These are phyloP conservation scores for Neurospora africana DNA, from an alignment of 495 filamentous ascomycete species.

Conservation along the genomic window DNA sequence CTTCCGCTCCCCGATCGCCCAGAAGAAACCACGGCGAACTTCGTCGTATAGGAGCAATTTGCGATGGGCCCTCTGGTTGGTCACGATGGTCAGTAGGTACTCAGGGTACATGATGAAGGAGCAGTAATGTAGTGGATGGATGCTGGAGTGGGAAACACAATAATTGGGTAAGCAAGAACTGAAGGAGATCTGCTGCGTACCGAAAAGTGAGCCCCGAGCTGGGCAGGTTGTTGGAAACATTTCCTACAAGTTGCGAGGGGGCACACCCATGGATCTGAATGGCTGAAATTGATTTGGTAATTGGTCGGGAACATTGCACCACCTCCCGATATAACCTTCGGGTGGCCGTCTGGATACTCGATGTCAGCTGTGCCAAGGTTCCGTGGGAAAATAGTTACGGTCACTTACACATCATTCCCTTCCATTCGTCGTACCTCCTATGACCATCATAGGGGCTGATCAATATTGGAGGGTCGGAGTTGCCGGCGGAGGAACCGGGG, in stretches of 20 bases:
- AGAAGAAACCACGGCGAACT: slow-evolving; percentile 8
- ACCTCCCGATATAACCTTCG: slow-evolving; percentile 1
- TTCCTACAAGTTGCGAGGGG: slow-evolving; percentile 9
- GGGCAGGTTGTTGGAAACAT: slow-evolving; percentile 2
- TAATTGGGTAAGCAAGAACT: not conserved
- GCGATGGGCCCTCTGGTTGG: slow-evolving; percentile 6
- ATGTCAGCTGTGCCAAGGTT: not conserved
- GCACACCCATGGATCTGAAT: slow-evolving; percentile 13
- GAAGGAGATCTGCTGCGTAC: not conserved
- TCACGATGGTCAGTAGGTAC: not conserved
- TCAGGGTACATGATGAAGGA: not conserved
- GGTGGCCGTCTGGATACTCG: not conserved
- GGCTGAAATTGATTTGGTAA: slow-evolving; percentile 2
- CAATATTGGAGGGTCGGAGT: not conserved
- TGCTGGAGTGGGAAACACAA: not conserved
- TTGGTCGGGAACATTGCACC: slow-evolving; percentile 13
- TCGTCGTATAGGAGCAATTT: slow-evolving; percentile 14
- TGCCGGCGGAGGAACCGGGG: not conserved
- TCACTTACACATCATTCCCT: slow-evolving; percentile 3
- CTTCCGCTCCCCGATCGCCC: slow-evolving; percentile 4
- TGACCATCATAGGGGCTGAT: slow-evolving; percentile 2
- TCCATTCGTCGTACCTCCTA: slow-evolving; percentile 10
- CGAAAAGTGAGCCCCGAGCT: slow-evolving; percentile 14
- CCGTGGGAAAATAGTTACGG: not conserved
- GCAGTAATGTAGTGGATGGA: not conserved